Conservation (phyloP, 805 yeast genomes). For the Metschnikowia dekortorum region DNA sequence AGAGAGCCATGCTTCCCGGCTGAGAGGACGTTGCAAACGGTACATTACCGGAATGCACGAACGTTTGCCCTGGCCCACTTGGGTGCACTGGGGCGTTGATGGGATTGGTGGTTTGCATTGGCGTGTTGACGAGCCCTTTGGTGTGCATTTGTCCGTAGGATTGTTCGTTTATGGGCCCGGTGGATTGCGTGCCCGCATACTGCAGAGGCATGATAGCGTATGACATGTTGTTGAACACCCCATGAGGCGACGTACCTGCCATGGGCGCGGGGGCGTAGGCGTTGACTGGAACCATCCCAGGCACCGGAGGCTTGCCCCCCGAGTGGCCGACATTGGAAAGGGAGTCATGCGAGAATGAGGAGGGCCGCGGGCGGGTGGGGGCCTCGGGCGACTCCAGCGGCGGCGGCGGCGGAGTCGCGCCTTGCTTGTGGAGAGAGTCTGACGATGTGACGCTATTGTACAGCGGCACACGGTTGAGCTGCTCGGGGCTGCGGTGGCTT, state of each 20-base stretch:
- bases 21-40: neutral
- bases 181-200: neutral
- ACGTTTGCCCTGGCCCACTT: neutral
- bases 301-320: neutral
- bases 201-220: neutral
- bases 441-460: conserved; percentile 4
- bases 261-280: neutral
- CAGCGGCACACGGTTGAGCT: conserved; percentile 7
- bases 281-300: neutral
- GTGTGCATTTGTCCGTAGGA: too few species aligned
- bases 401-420: conserved; percentile 5
- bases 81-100: neutral
- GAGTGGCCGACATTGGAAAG: neutral
- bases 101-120: neutral
- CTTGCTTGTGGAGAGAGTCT: neutral
- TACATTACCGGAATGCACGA: neutral
- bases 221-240: neutral
- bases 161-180: neutral
- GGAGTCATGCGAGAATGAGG: conserved; percentile 10
- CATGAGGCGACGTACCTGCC: neutral
- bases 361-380: conserved; percentile 11
- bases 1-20: too few species aligned
- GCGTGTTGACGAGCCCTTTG: too few species aligned
- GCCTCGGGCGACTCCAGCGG: conserved; percentile 6
- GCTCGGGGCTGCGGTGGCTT: conserved; percentile 2